Conservation (phyloP, 2,329 filamentous ascomycete species). For the Xylariaceae sp. region DNA sequence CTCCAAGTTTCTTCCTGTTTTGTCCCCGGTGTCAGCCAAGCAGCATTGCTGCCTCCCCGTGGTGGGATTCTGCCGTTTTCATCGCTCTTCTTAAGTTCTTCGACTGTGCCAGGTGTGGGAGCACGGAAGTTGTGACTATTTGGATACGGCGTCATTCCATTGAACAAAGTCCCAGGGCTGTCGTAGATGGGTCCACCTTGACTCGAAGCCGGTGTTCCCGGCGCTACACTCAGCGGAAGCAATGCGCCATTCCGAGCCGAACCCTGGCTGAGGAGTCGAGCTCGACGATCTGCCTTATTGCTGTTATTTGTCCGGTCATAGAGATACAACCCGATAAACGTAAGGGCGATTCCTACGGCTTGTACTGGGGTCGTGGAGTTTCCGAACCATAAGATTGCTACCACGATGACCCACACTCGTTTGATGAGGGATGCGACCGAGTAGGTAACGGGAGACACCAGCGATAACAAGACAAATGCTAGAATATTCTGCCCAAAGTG, state of each 20-base stretch:
- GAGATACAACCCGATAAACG: conserved; percentile 87
- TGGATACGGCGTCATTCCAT: conserved; percentile 34
- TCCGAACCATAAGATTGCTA: conserved; percentile 94
- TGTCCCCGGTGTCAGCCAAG: conserved; percentile 73
- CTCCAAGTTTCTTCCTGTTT: conserved; percentile 84
- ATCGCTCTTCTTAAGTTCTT: conserved; percentile 56
- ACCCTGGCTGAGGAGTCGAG: conserved; percentile 58
- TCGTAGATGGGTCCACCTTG: conserved; percentile 37
- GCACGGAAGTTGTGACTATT: conserved; percentile 49
- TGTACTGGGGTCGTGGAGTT: conserved; percentile 81
- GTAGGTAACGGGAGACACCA: conserved; percentile 95
- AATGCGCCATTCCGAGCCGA: conserved; percentile 46
- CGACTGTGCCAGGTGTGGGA: conserved; percentile 31
- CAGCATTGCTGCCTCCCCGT: conserved; percentile 45
- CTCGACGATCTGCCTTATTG: conserved; percentile 80
- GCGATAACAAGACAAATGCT: conserved; percentile 85
- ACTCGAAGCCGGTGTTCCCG: conserved; percentile 34
- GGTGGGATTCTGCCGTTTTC: conserved; percentile 40
- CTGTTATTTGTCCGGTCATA: conserved; percentile 91
- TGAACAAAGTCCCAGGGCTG: conserved; percentile 34
- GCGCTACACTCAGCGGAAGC: conserved; percentile 59
- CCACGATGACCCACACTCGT: conserved; percentile 91
- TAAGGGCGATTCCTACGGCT: conserved; percentile 78
- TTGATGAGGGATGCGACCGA: conserved; percentile 95
- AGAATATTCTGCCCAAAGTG: conserved; percentile 97